A percentile compares a stretch with the other conserved stretches of the same genome.
phyloP scores from a whole-genome alignment of 345 rosid species.

The Brassica juncea region DNA sequence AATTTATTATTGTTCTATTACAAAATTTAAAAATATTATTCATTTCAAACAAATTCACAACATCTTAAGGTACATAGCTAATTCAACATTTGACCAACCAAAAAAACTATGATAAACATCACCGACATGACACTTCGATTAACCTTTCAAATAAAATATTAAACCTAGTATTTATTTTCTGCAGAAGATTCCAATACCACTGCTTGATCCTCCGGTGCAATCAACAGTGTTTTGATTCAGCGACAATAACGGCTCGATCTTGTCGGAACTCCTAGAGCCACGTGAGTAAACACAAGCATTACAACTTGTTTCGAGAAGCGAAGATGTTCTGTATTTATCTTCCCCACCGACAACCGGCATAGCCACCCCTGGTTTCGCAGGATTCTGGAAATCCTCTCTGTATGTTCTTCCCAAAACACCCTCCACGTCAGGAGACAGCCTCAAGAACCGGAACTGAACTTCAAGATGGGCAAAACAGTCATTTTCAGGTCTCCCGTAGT shows the following conservation, averaged over 20 bases:
- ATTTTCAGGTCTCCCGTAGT: conserved; percentile 49
- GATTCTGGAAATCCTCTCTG: conserved; percentile 57
- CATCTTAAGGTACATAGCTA: not conserved
- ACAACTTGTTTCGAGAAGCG: conserved; percentile 49
- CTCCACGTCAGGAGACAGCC: conserved; percentile 54
- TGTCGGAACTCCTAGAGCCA: not conserved
- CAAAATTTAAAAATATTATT: not conserved
- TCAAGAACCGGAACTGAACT: conserved; percentile 56
- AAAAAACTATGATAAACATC: not conserved
- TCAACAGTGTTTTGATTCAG: conserved; percentile 43
- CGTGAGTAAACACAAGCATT: conserved; percentile 44
- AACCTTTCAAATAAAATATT: not conserved
- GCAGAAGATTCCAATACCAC: conserved; percentile 60
- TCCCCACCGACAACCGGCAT: conserved; percentile 66
- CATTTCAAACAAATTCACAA: not conserved
- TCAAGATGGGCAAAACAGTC: conserved; percentile 70
- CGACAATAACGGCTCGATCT: conserved; percentile 9
- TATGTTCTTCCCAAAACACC: conserved; percentile 71
- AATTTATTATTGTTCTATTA: not conserved
- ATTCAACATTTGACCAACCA: not conserved
- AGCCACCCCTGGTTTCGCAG: conserved; percentile 60
- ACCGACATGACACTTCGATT: not conserved
- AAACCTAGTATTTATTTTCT: conserved; percentile 33
- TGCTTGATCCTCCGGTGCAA: conserved; percentile 44
- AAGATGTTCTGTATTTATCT: conserved; percentile 49